Evolutionary conservation across 257 asterid genomes (phyloP).

Genomic region (Fraxinus pennsylvanica): DNA sequence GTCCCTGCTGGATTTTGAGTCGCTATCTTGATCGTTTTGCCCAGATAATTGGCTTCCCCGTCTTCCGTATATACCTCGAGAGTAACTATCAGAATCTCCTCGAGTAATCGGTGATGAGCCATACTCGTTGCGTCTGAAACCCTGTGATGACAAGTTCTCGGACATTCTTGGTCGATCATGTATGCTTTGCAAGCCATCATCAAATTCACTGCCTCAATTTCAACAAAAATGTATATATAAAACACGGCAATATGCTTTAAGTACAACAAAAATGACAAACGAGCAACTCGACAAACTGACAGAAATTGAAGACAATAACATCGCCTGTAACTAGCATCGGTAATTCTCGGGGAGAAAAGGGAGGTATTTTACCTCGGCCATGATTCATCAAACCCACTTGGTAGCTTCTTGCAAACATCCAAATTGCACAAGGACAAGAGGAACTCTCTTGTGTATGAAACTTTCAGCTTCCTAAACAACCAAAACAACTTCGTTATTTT

Average conservation of each 20-base stretch:
- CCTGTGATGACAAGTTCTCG: constrained; percentile 47
- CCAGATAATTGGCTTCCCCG: constrained; percentile 77
- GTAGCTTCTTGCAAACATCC: constrained; percentile 78
- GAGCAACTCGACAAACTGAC: constrained; percentile 17
- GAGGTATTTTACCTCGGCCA: constrained; percentile 45
- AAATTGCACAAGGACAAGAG: constrained; percentile 59
- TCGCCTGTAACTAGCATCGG: background rate
- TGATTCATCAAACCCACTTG: constrained; percentile 59
- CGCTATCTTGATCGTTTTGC: constrained; percentile 72
- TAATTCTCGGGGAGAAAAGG: constrained; percentile 9
- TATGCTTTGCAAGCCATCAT: constrained; percentile 44
- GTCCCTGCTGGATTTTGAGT: constrained; percentile 72
- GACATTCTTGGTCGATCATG: constrained; percentile 66
- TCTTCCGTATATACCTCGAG: constrained; percentile 63
- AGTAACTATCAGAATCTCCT: constrained; percentile 50
- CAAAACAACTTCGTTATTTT: constrained; percentile 25
- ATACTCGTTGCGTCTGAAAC: constrained; percentile 61
- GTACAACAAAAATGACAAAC: constrained; percentile 12
- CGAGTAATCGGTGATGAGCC: constrained; percentile 79
- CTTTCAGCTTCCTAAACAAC: constrained; percentile 57
- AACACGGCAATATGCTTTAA: constrained; percentile 1
- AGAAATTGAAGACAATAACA: background rate
- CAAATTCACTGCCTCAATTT: constrained; percentile 59
- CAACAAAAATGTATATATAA: constrained; percentile 16
- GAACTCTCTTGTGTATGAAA: constrained; percentile 66